Percentiles rank a stretch among this genome's conserved stretches.
These are phyloP conservation scores for Allium cepa DNA, from an alignment of 106 monocot genomes.

Conservation along the genomic window DNA sequence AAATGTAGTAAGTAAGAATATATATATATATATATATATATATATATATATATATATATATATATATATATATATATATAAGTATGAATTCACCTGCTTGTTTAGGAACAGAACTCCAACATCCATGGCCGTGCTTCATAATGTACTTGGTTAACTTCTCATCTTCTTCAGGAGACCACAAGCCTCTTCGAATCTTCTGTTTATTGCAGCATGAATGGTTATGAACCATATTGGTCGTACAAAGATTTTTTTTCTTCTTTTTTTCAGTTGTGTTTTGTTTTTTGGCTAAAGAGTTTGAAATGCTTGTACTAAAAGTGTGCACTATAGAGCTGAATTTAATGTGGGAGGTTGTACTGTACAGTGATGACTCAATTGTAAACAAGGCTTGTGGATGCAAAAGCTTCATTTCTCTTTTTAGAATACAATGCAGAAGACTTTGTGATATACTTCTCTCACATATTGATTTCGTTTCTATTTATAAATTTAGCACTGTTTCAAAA, in stretches of 20 bases:
- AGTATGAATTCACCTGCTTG: conserved; percentile 27
- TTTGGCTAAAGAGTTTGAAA: background rate
- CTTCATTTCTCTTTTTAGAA: background rate
- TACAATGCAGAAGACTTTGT: no score
- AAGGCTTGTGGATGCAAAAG: no score
- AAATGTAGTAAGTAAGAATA: background rate
- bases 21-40: background rate
- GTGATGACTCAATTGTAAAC: background rate
- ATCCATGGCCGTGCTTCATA: conserved; percentile 60
- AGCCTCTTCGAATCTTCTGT: conserved; percentile 72
- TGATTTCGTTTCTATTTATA: background rate
- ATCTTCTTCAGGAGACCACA: conserved; percentile 48
- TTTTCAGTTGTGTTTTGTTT: background rate
- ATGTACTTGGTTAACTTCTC: conserved; percentile 39
- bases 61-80: background rate
- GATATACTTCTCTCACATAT: background rate
- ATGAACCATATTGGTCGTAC: conserved; percentile 20
- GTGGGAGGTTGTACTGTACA: background rate
- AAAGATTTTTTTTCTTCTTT: background rate
- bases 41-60: background rate
- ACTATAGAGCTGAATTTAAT: conserved; percentile 2
- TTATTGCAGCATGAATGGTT: conserved; percentile 68
- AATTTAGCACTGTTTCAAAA: background rate
- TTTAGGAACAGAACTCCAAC: conserved; percentile 75
- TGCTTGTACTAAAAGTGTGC: background rate